These are phyloP conservation scores for Cerrena zonata DNA, from an alignment of 1,284 basidiomycete genomes.

Conservation along the genomic window DNA sequence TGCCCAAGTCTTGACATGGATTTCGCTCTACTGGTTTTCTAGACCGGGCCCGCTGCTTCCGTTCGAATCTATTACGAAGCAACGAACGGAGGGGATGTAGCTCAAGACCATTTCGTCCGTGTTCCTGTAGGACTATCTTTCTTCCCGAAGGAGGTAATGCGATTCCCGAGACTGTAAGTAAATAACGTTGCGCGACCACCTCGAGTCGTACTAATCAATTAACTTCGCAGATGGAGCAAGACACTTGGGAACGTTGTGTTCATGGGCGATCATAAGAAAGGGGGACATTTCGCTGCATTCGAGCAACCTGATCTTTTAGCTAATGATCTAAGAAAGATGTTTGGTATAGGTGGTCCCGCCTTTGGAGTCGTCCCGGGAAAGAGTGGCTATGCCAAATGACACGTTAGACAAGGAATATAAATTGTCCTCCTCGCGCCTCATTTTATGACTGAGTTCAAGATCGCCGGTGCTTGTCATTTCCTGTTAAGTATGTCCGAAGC, in stretches of 20 bases:
- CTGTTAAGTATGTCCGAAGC: too few species aligned
- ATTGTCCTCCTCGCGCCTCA: too few species aligned
- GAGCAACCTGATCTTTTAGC: not conserved
- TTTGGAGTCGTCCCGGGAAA: constrained; percentile 4
- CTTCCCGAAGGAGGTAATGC: constrained; percentile 6
- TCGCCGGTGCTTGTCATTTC: too few species aligned
- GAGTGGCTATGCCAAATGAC: constrained; percentile 2
- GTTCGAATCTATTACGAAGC: constrained; percentile 35
- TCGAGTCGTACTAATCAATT: not conserved
- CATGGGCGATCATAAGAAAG: constrained; percentile 1
- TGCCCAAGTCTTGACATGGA: constrained; percentile 33
- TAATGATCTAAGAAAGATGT: constrained; percentile 5
- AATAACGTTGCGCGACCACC: not conserved
- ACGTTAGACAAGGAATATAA: too few species aligned
- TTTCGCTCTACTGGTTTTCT: constrained; percentile 39
- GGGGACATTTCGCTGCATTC: constrained; percentile 6
- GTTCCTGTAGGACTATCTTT: constrained; percentile 2
- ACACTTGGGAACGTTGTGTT: constrained; percentile 3
- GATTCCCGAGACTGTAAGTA: not conserved
- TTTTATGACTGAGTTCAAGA: too few species aligned
- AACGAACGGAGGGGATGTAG: not conserved
- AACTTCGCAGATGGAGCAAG: not conserved
- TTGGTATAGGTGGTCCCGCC: constrained; percentile 4
- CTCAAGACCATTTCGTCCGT: not conserved
- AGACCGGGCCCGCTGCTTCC: constrained; percentile 32